Evolutionary conservation across 1,139 yeast genomes (phyloP).

Genomic region (Trichomonascaceae sp.): DNA sequence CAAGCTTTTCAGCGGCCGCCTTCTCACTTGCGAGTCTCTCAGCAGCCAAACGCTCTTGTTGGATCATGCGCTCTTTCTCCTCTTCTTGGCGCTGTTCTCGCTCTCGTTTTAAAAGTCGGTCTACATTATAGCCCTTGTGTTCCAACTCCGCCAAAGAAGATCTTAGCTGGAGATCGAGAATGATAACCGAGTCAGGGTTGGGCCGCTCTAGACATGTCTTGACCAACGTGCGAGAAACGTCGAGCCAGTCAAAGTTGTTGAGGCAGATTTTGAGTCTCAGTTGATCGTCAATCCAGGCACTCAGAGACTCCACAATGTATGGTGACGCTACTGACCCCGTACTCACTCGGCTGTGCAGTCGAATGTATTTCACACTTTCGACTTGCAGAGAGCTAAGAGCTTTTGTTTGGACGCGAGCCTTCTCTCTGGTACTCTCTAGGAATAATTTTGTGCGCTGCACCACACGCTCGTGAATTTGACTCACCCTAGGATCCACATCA

Average conservation of each 20-base stretch:
- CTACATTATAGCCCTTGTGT: conserved; percentile 29
- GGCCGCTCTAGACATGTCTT: conserved; percentile 20
- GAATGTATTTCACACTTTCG: conserved; percentile 16
- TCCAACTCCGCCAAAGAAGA: conserved; percentile 22
- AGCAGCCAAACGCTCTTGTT: conserved; percentile 4
- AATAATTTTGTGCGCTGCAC: conserved; percentile 23
- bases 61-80: conserved; percentile 5
- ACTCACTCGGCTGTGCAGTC: conserved; percentile 17
- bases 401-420: conserved; percentile 5
- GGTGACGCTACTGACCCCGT: conserved; percentile 4
- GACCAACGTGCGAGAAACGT: conserved; percentile 25
- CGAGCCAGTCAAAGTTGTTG: conserved; percentile 25
- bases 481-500: conserved; percentile 5
- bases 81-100: conserved; percentile 11
- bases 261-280: conserved; percentile 11
- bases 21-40: conserved; percentile 5
- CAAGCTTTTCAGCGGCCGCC: conserved; percentile 4
- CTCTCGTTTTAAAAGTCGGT: conserved; percentile 20
- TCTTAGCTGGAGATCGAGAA: conserved; percentile 26
- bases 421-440: conserved; percentile 19
- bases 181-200: conserved; percentile 28
- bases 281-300: conserved; percentile 1
- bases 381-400: conserved; percentile 14
- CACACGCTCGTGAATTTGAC: conserved; percentile 9
- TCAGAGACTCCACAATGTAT: neutral